phyloP scores from a whole-genome alignment of 768 basidiomycete genomes.

The Tremella fuciformis region DNA sequence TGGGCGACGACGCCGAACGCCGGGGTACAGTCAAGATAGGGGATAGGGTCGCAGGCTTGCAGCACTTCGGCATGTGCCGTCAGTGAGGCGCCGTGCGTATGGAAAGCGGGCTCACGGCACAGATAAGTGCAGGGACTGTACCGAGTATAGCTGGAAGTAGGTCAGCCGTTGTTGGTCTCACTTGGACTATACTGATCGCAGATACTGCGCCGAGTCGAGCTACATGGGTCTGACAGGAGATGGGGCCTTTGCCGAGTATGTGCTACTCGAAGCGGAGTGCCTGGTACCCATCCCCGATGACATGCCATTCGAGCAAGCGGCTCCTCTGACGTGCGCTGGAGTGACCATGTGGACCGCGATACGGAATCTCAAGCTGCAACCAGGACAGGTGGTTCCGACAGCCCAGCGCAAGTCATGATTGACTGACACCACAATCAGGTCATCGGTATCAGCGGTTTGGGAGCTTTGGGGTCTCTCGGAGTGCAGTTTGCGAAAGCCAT shows the following conservation, averaged over 20 bases:
- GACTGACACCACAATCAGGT: too few relatives aligned
- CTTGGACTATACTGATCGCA: constrained; percentile 10
- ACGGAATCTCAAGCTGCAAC: constrained; percentile 16
- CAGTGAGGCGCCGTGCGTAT: too few relatives aligned
- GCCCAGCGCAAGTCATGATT: not conserved
- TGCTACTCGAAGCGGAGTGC: not conserved
- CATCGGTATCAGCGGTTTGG: constrained; percentile 24
- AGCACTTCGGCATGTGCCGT: constrained; percentile 4
- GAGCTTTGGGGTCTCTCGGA: constrained; percentile 24
- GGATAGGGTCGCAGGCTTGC: constrained; percentile 3
- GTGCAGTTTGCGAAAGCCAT: constrained; percentile 27
- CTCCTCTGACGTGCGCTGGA: constrained; percentile 30
- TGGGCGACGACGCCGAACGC: constrained; percentile 8
- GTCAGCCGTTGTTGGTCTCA: too few relatives aligned
- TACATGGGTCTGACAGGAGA: constrained; percentile 3
- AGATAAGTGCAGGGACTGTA: too few relatives aligned
- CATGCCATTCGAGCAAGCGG: constrained; percentile 13
- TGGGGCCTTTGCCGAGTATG: constrained; percentile 8
- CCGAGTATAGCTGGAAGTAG: too few relatives aligned
- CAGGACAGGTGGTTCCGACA: constrained; percentile 4
- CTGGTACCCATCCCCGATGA: constrained; percentile 1
- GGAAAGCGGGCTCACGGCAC: too few relatives aligned
- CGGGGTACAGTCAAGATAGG: constrained; percentile 3
- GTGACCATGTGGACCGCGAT: constrained; percentile 24
- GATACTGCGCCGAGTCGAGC: constrained; percentile 7